These are phyloP conservation scores for Chlamydomonas applanata DNA, from an alignment of 139 green algal species.

Conservation along the genomic window DNA sequence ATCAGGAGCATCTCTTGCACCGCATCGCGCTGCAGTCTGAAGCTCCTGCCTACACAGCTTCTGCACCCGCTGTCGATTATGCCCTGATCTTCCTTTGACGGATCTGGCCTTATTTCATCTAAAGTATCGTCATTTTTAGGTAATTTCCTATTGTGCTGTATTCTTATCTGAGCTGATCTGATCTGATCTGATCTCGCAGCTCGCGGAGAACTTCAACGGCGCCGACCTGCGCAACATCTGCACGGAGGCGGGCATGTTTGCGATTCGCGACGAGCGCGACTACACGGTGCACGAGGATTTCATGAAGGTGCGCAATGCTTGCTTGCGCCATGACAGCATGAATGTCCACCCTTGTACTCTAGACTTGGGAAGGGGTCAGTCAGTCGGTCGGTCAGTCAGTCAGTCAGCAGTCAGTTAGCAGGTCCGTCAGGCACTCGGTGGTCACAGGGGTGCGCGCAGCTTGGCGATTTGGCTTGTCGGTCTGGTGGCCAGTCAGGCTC, in stretches of 20 bases:
- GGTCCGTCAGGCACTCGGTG: background rate
- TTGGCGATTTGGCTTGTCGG: background rate
- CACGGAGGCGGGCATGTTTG: slow-evolving; percentile 97
- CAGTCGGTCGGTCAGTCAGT: no score
- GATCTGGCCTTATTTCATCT: no score
- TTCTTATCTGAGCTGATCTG: no score
- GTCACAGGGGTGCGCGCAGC: background rate
- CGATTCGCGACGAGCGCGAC: slow-evolving; percentile 96
- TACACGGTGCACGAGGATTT: slow-evolving; percentile 97
- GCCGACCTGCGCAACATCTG: slow-evolving; percentile 99
- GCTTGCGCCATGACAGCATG: background rate
- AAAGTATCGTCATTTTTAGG: no score
- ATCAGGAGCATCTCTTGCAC: no score
- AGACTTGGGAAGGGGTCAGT: background rate
- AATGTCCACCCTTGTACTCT: background rate
- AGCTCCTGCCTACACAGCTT: no score
- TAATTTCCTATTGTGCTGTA: no score
- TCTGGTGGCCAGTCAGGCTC: no score
- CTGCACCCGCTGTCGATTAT: no score
- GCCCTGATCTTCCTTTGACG: no score
- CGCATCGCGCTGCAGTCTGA: no score
- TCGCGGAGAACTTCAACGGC: slow-evolving; percentile 87
- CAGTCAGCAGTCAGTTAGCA: background rate
- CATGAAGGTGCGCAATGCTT: slow-evolving; percentile 83
- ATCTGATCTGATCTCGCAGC: slow-evolving; percentile 7